Evolutionary conservation across 192 early-diverging fungal genomes (phyloP).

Genomic region (Linnemannia hyalina): DNA sequence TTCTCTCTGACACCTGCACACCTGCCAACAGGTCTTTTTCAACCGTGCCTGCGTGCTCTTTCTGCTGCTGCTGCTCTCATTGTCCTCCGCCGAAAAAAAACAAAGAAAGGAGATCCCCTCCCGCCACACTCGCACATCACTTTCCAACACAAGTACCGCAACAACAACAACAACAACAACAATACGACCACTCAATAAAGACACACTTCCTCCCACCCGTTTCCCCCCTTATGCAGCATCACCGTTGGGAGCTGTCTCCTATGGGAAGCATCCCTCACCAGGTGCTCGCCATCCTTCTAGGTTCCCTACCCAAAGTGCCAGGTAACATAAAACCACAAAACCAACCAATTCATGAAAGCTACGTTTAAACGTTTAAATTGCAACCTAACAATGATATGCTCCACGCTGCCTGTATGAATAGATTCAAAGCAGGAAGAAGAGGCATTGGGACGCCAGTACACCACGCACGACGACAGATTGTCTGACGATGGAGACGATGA

Average conservation of each 20-base stretch:
- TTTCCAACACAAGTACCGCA: not conserved
- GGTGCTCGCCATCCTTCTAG: constrained; percentile 45
- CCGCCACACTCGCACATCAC: not conserved
- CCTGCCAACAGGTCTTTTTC: not conserved
- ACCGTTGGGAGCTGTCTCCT: constrained; percentile 46
- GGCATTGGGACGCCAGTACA: constrained; percentile 26
- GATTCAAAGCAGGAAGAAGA: constrained; percentile 38
- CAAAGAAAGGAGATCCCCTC: not conserved
- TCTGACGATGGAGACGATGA: constrained; percentile 53
- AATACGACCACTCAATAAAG: not conserved
- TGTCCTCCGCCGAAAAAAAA: not conserved
- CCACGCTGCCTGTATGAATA: not conserved
- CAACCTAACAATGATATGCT: not conserved
- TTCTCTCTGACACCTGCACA: not conserved
- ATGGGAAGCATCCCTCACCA: constrained; percentile 44
- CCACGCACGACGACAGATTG: constrained; percentile 40
- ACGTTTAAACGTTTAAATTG: not conserved
- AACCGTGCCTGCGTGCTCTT: not conserved
- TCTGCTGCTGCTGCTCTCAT: not conserved
- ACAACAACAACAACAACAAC: not conserved
- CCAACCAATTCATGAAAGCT: not conserved
- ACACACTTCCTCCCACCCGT: not conserved
- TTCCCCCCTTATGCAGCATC: constrained; percentile 30
- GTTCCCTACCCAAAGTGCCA: constrained; percentile 52
- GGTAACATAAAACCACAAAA: constrained; percentile 4